Conservation (phyloP, 306 rosid species). For the Albizia julibrissin region DNA sequence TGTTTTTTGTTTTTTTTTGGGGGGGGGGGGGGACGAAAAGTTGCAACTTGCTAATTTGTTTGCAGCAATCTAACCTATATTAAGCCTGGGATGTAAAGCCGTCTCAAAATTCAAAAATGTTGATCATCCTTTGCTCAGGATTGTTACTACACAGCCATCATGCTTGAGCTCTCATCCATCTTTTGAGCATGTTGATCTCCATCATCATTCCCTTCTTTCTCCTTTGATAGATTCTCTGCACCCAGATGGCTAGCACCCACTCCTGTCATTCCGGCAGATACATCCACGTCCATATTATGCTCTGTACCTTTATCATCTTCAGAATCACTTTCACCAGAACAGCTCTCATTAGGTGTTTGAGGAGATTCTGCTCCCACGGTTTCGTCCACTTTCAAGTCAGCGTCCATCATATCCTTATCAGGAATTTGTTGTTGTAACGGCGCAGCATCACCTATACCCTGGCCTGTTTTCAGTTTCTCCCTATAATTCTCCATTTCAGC, state of each 20-base stretch:
- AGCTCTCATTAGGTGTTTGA: conserved; percentile 52
- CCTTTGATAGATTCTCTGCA: conserved; percentile 34
- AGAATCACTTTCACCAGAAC: conserved; percentile 54
- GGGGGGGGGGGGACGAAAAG: neutral
- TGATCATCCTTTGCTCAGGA: conserved; percentile 1
- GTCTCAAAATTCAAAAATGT: conserved; percentile 4
- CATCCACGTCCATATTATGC: conserved; percentile 41
- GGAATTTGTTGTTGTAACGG: conserved; percentile 80
- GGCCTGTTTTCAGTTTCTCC: conserved; percentile 57
- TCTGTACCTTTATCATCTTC: conserved; percentile 44
- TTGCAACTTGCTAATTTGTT: neutral
- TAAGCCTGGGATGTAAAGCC: neutral
- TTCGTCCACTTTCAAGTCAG: conserved; percentile 50
- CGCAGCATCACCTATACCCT: conserved; percentile 64
- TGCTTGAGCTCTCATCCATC: conserved; percentile 21
- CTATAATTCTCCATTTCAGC: conserved; percentile 83
- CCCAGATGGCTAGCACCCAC: conserved; percentile 36
- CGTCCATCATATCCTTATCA: conserved; percentile 43
- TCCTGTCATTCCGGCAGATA: conserved; percentile 31
- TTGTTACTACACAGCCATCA: conserved; percentile 18
- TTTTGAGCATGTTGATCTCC: conserved; percentile 25
- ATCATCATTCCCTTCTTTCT: conserved; percentile 29
- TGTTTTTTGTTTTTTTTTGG: no score
- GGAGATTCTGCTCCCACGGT: conserved; percentile 41
- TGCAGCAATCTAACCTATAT: neutral